phyloP scores from a whole-genome alignment of 495 filamentous ascomycete genomes.

The Staphylotrichum longicolle region DNA sequence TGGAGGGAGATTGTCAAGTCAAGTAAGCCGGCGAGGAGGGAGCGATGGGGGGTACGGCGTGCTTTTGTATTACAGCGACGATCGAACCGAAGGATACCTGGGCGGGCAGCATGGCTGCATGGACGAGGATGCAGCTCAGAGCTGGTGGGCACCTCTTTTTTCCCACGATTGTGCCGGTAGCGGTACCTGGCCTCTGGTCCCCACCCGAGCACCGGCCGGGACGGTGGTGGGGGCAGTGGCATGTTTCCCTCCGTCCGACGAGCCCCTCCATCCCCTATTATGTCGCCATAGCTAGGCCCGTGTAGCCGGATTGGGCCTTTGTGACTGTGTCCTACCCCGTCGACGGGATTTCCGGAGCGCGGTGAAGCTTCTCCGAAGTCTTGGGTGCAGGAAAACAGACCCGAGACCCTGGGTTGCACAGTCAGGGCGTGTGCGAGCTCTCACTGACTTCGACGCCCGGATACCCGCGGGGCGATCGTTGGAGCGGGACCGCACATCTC shows the following conservation, averaged over 20 bases:
- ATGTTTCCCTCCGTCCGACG: constrained; percentile 21
- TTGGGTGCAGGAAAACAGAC: too few relatives aligned
- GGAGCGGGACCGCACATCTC: neutral
- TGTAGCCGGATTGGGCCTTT: constrained; percentile 7
- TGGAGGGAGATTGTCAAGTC: neutral
- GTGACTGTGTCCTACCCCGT: neutral
- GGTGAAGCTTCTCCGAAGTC: too few relatives aligned
- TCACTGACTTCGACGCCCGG: neutral
- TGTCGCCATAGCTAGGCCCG: constrained; percentile 19
- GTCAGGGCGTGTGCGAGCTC: neutral
- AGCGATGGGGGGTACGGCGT: constrained; percentile 1
- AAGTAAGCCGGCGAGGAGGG: neutral
- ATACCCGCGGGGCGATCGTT: neutral
- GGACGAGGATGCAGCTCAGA: constrained; percentile 5
- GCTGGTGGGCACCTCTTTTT: constrained; percentile 3
- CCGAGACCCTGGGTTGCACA: neutral
- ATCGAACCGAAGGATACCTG: neutral
- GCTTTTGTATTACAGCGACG: constrained; percentile 13
- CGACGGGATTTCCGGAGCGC: too few relatives aligned
- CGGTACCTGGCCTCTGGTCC: constrained; percentile 4
- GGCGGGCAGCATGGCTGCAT: neutral
- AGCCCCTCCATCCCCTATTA: constrained; percentile 1
- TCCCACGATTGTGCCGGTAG: constrained; percentile 13
- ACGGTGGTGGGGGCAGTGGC: neutral
- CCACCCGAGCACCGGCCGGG: constrained; percentile 4